phyloP scores from a whole-genome alignment of 2,329 filamentous ascomycete genomes.

The Cucurbitaria berberidis region DNA sequence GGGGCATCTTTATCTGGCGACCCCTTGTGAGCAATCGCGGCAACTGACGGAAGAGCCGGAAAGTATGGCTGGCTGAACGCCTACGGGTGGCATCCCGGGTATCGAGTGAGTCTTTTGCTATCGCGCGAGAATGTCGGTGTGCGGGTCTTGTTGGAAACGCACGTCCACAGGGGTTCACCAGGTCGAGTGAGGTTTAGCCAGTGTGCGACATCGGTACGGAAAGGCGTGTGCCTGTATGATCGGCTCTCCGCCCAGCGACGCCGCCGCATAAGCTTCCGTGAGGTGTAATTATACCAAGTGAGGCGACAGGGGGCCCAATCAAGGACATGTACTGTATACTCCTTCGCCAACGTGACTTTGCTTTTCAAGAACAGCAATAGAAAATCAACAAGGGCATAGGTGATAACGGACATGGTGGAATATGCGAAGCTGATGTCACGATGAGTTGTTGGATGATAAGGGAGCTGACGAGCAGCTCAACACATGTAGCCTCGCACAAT shows the following conservation, averaged over 20 bases:
- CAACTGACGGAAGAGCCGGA: neutral
- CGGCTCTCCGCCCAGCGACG: slow-evolving; percentile 24
- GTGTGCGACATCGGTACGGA: slow-evolving; percentile 14
- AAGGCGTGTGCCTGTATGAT: slow-evolving; percentile 15
- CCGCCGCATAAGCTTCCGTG: slow-evolving; percentile 12
- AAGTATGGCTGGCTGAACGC: neutral
- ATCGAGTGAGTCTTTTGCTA: neutral
- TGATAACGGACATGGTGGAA: slow-evolving; percentile 11
- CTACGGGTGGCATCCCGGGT: neutral
- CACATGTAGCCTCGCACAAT: neutral
- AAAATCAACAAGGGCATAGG: neutral
- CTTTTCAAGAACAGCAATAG: no score
- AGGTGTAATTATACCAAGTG: neutral
- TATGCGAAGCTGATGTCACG: neutral
- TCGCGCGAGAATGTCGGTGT: slow-evolving; percentile 28
- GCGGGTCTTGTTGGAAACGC: slow-evolving; percentile 17
- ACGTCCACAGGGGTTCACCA: slow-evolving; percentile 15
- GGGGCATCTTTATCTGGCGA: no score
- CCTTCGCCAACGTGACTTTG: no score
- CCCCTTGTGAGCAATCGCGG: no score
- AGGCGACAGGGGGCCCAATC: neutral
- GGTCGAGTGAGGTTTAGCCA: neutral
- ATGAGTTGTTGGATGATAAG: neutral
- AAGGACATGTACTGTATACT: no score
- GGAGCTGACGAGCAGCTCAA: slow-evolving; percentile 1